Evolutionary conservation across 2,329 filamentous ascomycete species (phyloP), one percentile per base, ranked within the genome.

Genomic region (Aspergillus pseudoglaucus): DNA sequence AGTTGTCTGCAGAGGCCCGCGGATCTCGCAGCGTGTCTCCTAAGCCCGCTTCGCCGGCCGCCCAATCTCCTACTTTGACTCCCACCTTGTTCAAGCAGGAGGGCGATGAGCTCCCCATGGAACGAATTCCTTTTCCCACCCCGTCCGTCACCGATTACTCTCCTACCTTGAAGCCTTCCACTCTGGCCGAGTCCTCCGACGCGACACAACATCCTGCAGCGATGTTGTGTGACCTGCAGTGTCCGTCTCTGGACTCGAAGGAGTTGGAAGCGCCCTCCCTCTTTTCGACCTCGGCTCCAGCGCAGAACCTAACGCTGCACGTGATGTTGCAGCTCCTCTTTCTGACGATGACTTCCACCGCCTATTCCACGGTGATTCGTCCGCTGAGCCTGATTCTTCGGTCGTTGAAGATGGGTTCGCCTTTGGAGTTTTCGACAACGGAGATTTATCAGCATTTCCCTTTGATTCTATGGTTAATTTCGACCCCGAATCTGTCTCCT

Each of bases 221-320:
- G 90, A 85, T 96, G 91, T 96, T 97, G 93, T 97, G 86, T 74
- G 93, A 95, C 93, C 93, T 95, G 93, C 93, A 87, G 93, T 98
- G 93, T 97, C 93, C 83, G 85, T 91, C 87, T 86, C 81, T 75
- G 78, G 80, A 59, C 59, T 72, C 68, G 70, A 70, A 62, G 65
- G 61, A 64, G 62, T 79, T 73, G 75, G 73, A 70, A 70, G 74
- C 50, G 59, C 64, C 44, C 63, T 71, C 53, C 62, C 68, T 27
- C 63, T 69, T 59, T 70, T 69, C 56, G 64, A 70, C 61, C 61
- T 67, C 58, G 59, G 59, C 51, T 50, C 64, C 58, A 56, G 56
- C 51, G 50, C 68, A 63, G 63, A 68, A 61, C 49, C 64, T 71
- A 64, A 75, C 78, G 59, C 77, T 79, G 64, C 75, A 81, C 66